Conservation (phyloP, 768 basidiomycete genomes). For the Termitomyces eurrhizus region DNA sequence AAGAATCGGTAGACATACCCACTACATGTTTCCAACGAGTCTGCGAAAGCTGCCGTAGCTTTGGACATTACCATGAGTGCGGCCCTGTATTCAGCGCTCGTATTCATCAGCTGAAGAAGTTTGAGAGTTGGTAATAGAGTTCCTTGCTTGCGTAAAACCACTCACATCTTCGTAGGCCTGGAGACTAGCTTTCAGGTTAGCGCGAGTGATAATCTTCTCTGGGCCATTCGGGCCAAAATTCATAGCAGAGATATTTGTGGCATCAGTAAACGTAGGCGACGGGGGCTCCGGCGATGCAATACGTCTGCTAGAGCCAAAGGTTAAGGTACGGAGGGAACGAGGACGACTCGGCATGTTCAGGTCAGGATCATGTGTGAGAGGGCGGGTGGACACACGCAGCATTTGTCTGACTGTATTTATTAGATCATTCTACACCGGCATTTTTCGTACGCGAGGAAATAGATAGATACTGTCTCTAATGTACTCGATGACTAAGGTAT, state of each 20-base stretch:
- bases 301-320: slow-evolving; percentile 42
- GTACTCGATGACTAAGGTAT: background rate
- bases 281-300: slow-evolving; percentile 52
- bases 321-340: slow-evolving; percentile 53
- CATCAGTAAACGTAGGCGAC: slow-evolving; percentile 82
- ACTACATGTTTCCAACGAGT: slow-evolving; percentile 81
- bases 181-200: slow-evolving; percentile 71
- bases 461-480: background rate
- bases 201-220: slow-evolving; percentile 77
- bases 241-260: slow-evolving; percentile 74
- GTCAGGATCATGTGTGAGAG: slow-evolving; percentile 12
- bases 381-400: slow-evolving; percentile 4
- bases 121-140: background rate
- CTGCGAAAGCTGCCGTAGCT: slow-evolving; percentile 81
- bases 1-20: slow-evolving; percentile 44
- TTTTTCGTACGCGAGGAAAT: background rate
- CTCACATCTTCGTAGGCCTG: slow-evolving; percentile 81
- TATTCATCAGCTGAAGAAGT: slow-evolving; percentile 59
- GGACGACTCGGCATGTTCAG: slow-evolving; percentile 46
- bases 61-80: slow-evolving; percentile 79
- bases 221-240: slow-evolving; percentile 74
- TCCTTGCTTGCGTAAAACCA: slow-evolving; percentile 8
- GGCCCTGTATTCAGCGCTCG: slow-evolving; percentile 75
- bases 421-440: slow-evolving; percentile 15
- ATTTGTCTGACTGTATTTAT: slow-evolving; percentile 15